Base-by-base conservation (phyloP, 495 filamentous ascomycete species). In the Penicillium macrosclerotiorum region DNA sequence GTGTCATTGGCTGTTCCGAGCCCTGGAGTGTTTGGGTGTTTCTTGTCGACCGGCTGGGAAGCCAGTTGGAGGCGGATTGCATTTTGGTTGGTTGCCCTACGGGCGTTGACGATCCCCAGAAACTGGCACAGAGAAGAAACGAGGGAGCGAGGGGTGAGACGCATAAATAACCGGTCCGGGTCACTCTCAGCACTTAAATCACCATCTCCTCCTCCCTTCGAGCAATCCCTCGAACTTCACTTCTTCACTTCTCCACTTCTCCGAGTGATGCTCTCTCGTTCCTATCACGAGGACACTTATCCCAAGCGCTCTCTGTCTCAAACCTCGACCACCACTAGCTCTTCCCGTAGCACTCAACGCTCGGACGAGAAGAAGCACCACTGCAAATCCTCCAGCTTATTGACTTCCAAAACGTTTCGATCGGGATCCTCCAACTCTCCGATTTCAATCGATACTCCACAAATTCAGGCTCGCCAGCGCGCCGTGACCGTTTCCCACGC, bases 21-120 rank as follows among this genome's bases (percentile, higher is more conserved):
- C n/a, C n/a, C n/a, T n/a, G n/a, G 19, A 25, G 22, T 19, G 12
- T 27, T 8, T 26, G 29, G 17, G 34, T 39, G 38, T 36, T 24
- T 49, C 5, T 45, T 9, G 25, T 44, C 43, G 32, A 43, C 26
- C 18, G 22, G 36, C 26, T 30, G 16, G 13, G 31, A 25, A 24
- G 48, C 46, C 43, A 27, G 27, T 29, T 46, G 35, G 32, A 19
- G 22, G 29, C 37, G 40, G 23, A 5, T 45, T 50, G 31, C 35
- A 22, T 17, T 53, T n/a, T 62, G 45, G 43, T 55, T 62, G 58
- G 58, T 50, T 62, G 58, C 58, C 55, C 55, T 62, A 62, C 40
- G 33, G 43, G 25, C 38, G 20, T 33, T 27, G 50, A 54, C n/a
- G 45, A 57, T 54, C 54, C 33, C 17, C 36, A 20, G 43, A 41